Percentiles rank a stretch among this genome's conserved stretches.
These are phyloP conservation scores for Sporisorium reilianum DNA, from an alignment of 1,284 basidiomycete species.

Conservation along the genomic window DNA sequence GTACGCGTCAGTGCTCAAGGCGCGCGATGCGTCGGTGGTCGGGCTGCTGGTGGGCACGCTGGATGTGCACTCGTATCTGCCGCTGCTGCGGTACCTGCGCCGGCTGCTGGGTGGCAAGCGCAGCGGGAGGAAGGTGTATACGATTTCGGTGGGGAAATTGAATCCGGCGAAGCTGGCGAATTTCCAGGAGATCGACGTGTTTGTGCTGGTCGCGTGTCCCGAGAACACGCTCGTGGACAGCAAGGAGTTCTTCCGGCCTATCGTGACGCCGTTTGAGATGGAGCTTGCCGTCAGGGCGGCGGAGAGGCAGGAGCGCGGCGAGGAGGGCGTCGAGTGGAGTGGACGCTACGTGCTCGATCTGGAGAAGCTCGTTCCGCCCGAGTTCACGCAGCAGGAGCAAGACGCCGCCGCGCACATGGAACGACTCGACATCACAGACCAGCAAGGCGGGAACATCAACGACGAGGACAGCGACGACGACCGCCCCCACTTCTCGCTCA, in stretches of 20 bases:
- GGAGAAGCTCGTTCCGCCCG: slow-evolving; percentile 71
- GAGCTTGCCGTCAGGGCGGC: slow-evolving; percentile 78
- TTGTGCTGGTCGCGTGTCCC: slow-evolving; percentile 91
- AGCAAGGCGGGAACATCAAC: slow-evolving; percentile 21
- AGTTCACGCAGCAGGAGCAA: slow-evolving; percentile 39
- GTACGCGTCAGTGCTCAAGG: slow-evolving; percentile 87
- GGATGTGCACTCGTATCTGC: slow-evolving; percentile 74
- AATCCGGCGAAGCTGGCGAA: slow-evolving; percentile 96
- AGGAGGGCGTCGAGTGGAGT: slow-evolving; percentile 74
- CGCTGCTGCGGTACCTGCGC: slow-evolving; percentile 53
- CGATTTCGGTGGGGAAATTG: slow-evolving; percentile 93
- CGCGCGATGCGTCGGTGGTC: slow-evolving; percentile 91
- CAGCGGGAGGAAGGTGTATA: slow-evolving; percentile 81
- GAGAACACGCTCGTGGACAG: slow-evolving; percentile 91
- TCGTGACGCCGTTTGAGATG: slow-evolving; percentile 94
- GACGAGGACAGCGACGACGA: slow-evolving; percentile 72
- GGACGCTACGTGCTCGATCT: slow-evolving; percentile 87
- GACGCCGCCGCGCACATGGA: slow-evolving; percentile 2
- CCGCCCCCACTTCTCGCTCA: slow-evolving; percentile 78
- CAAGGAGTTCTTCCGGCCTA: slow-evolving; percentile 86
- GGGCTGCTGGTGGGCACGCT: slow-evolving; percentile 95
- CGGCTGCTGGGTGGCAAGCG: slow-evolving; percentile 71
- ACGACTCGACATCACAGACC: slow-evolving; percentile 11
- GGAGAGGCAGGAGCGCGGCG: slow-evolving; percentile 42
- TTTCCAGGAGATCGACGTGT: slow-evolving; percentile 96